Base-by-base conservation (phyloP, 1,284 basidiomycete genomes). In the Ustilago xerochloae region DNA sequence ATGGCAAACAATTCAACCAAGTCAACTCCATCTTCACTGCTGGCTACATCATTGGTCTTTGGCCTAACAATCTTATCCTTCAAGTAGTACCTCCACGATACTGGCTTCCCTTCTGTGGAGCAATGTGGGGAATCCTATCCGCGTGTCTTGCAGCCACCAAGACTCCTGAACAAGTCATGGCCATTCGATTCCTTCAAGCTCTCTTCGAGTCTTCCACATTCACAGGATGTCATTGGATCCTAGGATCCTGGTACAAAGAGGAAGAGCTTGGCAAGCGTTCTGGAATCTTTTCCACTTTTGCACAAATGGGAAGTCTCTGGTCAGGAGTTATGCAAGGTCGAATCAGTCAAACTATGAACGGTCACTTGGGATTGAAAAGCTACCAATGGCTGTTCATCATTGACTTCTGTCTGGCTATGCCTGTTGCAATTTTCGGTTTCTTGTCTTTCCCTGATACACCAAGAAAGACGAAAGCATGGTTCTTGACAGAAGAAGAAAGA, bases 351-450 rank as follows among this genome's bases (percentile, higher is more conserved):
- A 87, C 90, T 78, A 85, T 92, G 62, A 88, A 89, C 58, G 90
- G 90, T 2, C 79, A 84, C 41, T 84, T 85, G 13, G 89, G 90
- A 12, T 85, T 89, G 9, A 89, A 88, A 67, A 90, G 90, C 16
- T 92, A 90, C 89, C 87, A 89, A 79, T 92, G 90, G 91, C 85
- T 91, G 87, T 76, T 91, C 80, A 89, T 92, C 65, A 89, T 92
- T 35, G 90, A 92, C 77, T 90, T 90, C 3, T 84, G 90, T 16
- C 91, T 92, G 53, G 91, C 91, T 2, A 82, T 92, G 7, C 90
- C 90, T n/a, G 80, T 82, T 36, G 81, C 91, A 0, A 75, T 91
- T 4, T 91, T 92, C 77, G 91, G 91, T 0, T 91, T 90, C 75
- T 74, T 90, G 24, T 86, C 91, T 22, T 92, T 92, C 77, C 91